These are phyloP conservation scores for Candida koratica DNA, from an alignment of 805 yeast species.

Conservation along the genomic window DNA sequence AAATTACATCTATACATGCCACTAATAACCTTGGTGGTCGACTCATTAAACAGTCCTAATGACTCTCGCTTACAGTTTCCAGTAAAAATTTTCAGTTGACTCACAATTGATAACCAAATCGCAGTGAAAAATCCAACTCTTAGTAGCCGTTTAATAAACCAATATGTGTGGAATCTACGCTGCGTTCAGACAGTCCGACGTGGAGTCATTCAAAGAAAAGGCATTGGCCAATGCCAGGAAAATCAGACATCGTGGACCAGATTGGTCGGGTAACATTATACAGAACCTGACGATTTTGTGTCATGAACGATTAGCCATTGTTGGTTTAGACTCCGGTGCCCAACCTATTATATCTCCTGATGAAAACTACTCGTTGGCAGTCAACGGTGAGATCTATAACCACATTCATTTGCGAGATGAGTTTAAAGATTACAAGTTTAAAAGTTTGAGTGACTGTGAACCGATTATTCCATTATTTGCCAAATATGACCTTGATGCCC, in stretches of 20 bases:
- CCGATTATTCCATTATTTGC: slow-evolving; percentile 90
- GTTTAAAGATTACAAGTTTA: slow-evolving; percentile 67
- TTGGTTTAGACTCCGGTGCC: slow-evolving; percentile 96
- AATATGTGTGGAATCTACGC: slow-evolving; percentile 98
- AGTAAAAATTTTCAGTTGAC: slow-evolving; percentile 12
- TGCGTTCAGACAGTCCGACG: slow-evolving; percentile 76
- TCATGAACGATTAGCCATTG: slow-evolving; percentile 97
- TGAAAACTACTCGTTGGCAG: slow-evolving; percentile 69
- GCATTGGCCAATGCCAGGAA: slow-evolving; percentile 89
- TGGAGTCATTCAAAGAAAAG: slow-evolving; percentile 74
- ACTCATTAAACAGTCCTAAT: too few species aligned
- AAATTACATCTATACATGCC: too few species aligned
- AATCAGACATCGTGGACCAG: slow-evolving; percentile 99
- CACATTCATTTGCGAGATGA: slow-evolving; percentile 84
- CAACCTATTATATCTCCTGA: slow-evolving; percentile 90
- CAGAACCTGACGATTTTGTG: slow-evolving; percentile 78
- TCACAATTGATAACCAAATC: slow-evolving; percentile 7
- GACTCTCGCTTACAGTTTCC: slow-evolving; percentile 1
- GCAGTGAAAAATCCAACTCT: slow-evolving; percentile 7
- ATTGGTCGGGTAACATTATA: slow-evolving; percentile 90
- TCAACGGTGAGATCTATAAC: slow-evolving; percentile 98
- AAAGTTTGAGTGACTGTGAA: slow-evolving; percentile 93
- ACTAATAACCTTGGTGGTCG: too few species aligned
- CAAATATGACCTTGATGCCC: slow-evolving; percentile 86
- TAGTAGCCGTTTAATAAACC: too few species aligned